phyloP scores from a whole-genome alignment of 352 stramenopile genomes.

The Pythium grandisporangium region DNA sequence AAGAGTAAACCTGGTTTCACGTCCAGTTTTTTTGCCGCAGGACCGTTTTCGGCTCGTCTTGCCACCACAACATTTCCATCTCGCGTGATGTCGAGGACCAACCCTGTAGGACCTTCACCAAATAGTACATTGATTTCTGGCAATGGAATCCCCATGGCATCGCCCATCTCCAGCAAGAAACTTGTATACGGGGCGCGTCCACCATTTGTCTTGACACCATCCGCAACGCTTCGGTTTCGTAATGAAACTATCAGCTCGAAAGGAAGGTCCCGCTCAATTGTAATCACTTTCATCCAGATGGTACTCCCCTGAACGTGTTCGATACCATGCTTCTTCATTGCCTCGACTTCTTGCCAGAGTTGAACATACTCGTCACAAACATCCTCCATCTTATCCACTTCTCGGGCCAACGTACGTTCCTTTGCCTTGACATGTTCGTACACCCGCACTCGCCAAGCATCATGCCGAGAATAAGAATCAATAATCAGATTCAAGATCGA shows the following conservation, averaged over 20 bases:
- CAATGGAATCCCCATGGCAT: constrained; percentile 69
- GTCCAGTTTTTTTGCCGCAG: constrained; percentile 48
- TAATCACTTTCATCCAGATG: constrained; percentile 32
- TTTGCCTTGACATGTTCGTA: constrained; percentile 57
- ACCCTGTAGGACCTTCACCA: constrained; percentile 43
- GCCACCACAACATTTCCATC: constrained; percentile 21
- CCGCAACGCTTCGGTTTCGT: constrained; percentile 57
- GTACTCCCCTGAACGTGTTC: constrained; percentile 57
- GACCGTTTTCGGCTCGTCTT: constrained; percentile 17
- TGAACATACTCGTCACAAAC: constrained; percentile 62
- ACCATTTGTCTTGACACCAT: constrained; percentile 21
- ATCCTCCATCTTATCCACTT: constrained; percentile 24
- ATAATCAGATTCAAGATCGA: constrained; percentile 69
- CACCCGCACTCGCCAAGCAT: constrained; percentile 65
- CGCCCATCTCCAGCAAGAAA: constrained; percentile 52
- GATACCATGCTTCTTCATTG: constrained; percentile 51
- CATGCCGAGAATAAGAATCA: constrained; percentile 59
- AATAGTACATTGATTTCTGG: constrained; percentile 78
- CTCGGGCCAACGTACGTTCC: constrained; percentile 34
- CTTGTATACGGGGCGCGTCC: constrained; percentile 34
- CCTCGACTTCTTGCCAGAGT: constrained; percentile 55
- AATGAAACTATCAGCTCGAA: constrained; percentile 70
- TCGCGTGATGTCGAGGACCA: constrained; percentile 40
- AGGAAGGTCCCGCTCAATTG: constrained; percentile 63
- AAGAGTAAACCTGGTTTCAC: constrained; percentile 68